Percentiles rank a stretch among this genome's conserved stretches.
These are phyloP conservation scores for Raddia distichophylla DNA, from an alignment of 176 grass and related monocot species.

Conservation along the genomic window DNA sequence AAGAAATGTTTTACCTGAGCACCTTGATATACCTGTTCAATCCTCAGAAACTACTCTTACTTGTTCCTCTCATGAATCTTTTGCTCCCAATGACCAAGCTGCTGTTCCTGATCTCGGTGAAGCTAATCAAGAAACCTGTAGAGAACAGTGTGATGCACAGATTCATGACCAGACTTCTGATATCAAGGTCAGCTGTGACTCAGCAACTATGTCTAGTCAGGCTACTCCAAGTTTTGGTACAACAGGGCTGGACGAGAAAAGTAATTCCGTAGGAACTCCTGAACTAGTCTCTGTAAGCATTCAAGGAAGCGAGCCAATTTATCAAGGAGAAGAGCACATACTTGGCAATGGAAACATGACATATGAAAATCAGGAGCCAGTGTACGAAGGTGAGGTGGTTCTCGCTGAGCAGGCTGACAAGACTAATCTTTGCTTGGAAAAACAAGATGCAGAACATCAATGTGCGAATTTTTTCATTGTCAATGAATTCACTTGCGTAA, in stretches of 20 bases:
- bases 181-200: slow-evolving; percentile 34
- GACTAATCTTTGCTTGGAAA: slow-evolving; percentile 36
- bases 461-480: slow-evolving; percentile 60
- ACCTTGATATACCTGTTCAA: slow-evolving; percentile 38
- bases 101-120: slow-evolving; percentile 30
- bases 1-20: slow-evolving; percentile 24
- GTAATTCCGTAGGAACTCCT: slow-evolving; percentile 47
- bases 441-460: slow-evolving; percentile 52
- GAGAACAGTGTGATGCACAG: slow-evolving; percentile 33
- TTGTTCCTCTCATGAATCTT: slow-evolving; percentile 41
- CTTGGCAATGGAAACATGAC: slow-evolving; percentile 49
- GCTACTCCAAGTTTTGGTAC: slow-evolving; percentile 40
- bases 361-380: slow-evolving; percentile 67
- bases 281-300: slow-evolving; percentile 44
- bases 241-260: slow-evolving; percentile 47
- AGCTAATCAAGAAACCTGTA: slow-evolving; percentile 46
- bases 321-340: slow-evolving; percentile 93
- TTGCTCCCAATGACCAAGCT: slow-evolving; percentile 39
- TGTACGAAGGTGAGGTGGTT: slow-evolving; percentile 88
- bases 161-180: slow-evolving; percentile 38
- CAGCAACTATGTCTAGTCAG: slow-evolving; percentile 31
- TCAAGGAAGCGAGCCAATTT: slow-evolving; percentile 72
- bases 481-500: background rate
- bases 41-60: slow-evolving; percentile 44
- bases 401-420: slow-evolving; percentile 73